Conservation (phyloP, 805 yeast species). For the Yarrowia sp. region DNA sequence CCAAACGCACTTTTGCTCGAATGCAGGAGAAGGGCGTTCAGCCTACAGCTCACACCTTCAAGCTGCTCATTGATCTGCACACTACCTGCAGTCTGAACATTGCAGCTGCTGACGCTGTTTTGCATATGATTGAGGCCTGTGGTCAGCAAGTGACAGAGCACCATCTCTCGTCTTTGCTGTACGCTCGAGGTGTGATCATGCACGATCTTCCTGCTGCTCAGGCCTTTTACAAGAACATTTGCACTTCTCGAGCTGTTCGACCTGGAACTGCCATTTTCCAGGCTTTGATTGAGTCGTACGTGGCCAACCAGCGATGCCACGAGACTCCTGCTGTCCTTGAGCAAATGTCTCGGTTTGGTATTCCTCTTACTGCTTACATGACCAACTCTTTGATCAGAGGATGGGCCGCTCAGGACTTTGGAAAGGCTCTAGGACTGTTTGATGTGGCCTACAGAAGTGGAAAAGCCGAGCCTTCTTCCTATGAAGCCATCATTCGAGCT, state of each 20-base stretch:
- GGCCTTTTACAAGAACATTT: slow-evolving; percentile 38
- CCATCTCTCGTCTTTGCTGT: slow-evolving; percentile 43
- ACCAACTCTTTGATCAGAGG: slow-evolving; percentile 39
- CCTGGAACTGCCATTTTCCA: slow-evolving; percentile 44
- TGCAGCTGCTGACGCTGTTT: slow-evolving; percentile 40
- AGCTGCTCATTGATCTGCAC: slow-evolving; percentile 42
- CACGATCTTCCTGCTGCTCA: slow-evolving; percentile 40
- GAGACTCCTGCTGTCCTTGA: slow-evolving; percentile 38
- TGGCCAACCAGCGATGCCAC: slow-evolving; percentile 37
- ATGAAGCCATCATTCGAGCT: slow-evolving; percentile 40
- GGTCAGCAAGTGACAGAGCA: slow-evolving; percentile 36
- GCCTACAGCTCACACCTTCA: slow-evolving; percentile 44
- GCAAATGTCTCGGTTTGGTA: slow-evolving; percentile 39
- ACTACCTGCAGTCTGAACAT: slow-evolving; percentile 39
- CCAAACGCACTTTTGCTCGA: slow-evolving; percentile 37
- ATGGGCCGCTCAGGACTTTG: slow-evolving; percentile 39
- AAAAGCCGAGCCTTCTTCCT: slow-evolving; percentile 40
- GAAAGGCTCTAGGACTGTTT: slow-evolving; percentile 36
- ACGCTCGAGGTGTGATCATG: slow-evolving; percentile 42
- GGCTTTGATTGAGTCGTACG: slow-evolving; percentile 43
- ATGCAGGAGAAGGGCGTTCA: slow-evolving; percentile 35
- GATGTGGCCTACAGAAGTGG: slow-evolving; percentile 32
- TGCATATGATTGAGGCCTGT: slow-evolving; percentile 37
- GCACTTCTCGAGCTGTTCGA: slow-evolving; percentile 35
- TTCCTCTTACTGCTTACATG: slow-evolving; percentile 39